These are phyloP conservation scores for Mycena latifolia DNA, from an alignment of 768 basidiomycete species.

Conservation along the genomic window DNA sequence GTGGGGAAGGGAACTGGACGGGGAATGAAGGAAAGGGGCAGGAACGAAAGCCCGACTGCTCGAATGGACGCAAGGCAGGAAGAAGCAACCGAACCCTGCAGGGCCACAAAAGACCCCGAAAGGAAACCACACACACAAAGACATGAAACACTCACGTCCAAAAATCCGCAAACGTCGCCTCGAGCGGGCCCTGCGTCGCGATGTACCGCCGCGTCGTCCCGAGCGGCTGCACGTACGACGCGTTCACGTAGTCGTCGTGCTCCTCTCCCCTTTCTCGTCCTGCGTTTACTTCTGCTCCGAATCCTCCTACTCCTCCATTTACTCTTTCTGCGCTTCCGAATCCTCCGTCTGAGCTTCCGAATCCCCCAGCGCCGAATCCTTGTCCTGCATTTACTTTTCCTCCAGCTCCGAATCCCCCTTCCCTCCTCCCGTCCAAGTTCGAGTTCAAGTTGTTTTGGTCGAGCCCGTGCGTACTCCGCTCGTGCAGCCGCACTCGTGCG, in stretches of 20 bases:
- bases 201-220: slow-evolving; percentile 89
- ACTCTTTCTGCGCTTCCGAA: background rate
- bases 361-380: too few species aligned
- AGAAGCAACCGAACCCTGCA: too few species aligned
- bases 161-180: slow-evolving; percentile 91
- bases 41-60: background rate
- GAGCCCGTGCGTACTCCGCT: too few species aligned
- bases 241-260: slow-evolving; percentile 94
- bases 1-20: too few species aligned
- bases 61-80: too few species aligned
- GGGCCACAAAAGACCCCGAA: too few species aligned
- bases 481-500: slow-evolving; percentile 83
- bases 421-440: too few species aligned
- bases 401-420: too few species aligned
- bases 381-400: too few species aligned
- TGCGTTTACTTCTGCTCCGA: background rate
- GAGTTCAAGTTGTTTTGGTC: too few species aligned
- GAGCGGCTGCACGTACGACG: slow-evolving; percentile 91
- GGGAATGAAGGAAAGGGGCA: background rate
- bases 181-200: slow-evolving; percentile 95
- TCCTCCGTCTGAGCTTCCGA: too few species aligned
- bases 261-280: slow-evolving; percentile 52
- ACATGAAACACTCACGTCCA: slow-evolving; percentile 80
- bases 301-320: background rate
- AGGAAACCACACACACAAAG: background rate